Evolutionary conservation across 306 rosid species (phyloP), one percentile per base, ranked within the genome.

Genomic region (Boehmeria nivea): DNA sequence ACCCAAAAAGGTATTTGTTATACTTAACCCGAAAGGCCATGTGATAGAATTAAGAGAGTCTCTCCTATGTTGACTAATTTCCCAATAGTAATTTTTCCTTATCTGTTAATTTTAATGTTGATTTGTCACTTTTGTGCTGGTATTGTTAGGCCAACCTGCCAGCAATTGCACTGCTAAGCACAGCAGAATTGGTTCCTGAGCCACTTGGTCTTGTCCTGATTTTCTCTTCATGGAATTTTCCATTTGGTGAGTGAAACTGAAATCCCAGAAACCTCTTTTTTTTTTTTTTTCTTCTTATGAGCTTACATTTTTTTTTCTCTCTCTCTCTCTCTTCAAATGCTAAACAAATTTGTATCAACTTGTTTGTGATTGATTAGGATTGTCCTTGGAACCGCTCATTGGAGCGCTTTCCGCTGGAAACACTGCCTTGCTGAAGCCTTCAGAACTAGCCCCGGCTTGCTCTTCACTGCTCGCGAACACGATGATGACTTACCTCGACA

Each of bases 381-480:
- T 87, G 50, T 79, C 89, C 37, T 75, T 87, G 78, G 95, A 87
- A 60, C 89, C 95, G 21, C 57, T 83, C 12, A 79, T 87, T 20
- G 95, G 95, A 59, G 95, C 93, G 0, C n/a, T 87, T 39, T 84
- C 95, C 34, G 89, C 95, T 15, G 95, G 95, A 58, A 87, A 87
- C 73, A 26, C 56, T 12, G 83, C 51, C 3, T 76, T 87, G 43
- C 31, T 83, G 33, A 87, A 87, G 58, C 89, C 85, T 49, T 84
- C 94, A 24, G 95, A 87, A 63, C 8, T 79, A 54, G 67, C 95
- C 18, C 76, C 87, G 50, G 17, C 74, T 4, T 74, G 76, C 59
- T 73, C 89, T n/a, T 65, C 71, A 57, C 68, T 83, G 44, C 74
- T 84, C 6, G 71, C 78, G n/a, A 71, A 69, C 31, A 31, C 37